Conservation (phyloP, 2,329 filamentous ascomycete genomes). For the Aschersonia sp. region DNA sequence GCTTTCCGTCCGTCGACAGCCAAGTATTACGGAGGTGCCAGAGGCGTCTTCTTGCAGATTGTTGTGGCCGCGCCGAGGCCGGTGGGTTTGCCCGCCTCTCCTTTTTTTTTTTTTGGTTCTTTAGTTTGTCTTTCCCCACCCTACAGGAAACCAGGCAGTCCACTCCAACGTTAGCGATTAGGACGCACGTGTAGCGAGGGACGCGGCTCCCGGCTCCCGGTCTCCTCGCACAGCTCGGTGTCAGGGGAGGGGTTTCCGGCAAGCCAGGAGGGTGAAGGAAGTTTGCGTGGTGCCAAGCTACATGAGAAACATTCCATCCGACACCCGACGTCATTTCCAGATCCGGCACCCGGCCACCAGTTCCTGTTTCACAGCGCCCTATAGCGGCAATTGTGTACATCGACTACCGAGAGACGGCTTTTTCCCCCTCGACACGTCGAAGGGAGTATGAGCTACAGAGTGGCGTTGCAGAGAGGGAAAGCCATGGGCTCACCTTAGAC, state of each 20-base stretch:
- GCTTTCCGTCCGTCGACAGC: neutral
- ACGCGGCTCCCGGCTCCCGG: slow-evolving; percentile 2
- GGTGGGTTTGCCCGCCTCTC: neutral
- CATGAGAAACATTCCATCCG: neutral
- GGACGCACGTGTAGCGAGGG: neutral
- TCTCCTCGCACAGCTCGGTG: neutral
- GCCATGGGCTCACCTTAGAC: too few species aligned
- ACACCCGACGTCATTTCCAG: slow-evolving; percentile 3
- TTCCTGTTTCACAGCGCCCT: neutral
- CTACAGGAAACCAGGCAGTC: too few species aligned
- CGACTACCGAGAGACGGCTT: neutral
- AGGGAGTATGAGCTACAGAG: too few species aligned
- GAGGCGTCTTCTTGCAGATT: neutral
- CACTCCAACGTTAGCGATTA: neutral
- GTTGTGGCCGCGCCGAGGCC: too few species aligned
- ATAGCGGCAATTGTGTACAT: neutral
- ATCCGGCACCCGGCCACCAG: slow-evolving; percentile 2
- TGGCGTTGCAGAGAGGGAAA: too few species aligned
- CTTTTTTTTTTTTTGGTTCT: too few species aligned
- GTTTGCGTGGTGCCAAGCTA: neutral
- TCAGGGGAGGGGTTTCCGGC: neutral
- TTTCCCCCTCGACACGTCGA: too few species aligned
- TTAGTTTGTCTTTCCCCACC: too few species aligned
- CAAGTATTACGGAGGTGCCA: neutral
- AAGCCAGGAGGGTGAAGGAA: neutral